These are phyloP conservation scores for Trichoderma sp. DNA, from an alignment of 2,329 filamentous ascomycete genomes.

Conservation along the genomic window DNA sequence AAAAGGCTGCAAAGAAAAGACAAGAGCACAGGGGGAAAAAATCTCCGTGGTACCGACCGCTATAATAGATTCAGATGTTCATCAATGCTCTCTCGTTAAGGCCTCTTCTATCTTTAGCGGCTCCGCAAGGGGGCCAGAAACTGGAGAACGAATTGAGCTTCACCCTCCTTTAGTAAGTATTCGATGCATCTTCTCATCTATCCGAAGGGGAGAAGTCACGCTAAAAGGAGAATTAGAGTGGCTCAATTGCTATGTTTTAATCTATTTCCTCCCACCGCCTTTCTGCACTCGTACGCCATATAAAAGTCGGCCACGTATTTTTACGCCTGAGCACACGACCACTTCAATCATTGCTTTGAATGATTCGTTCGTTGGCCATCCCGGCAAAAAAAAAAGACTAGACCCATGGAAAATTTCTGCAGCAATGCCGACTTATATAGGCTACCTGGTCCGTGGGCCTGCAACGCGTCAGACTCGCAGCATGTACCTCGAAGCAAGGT, in stretches of 20 bases:
- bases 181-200: background rate
- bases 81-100: background rate
- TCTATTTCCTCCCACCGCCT: conserved; percentile 10
- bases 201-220: background rate
- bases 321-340: background rate
- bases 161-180: background rate
- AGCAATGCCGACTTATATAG: background rate
- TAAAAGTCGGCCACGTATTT: background rate
- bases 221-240: background rate
- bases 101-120: background rate
- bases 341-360: background rate
- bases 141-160: background rate
- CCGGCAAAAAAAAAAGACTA: background rate
- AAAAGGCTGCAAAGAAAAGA: background rate
- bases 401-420: conserved; percentile 13
- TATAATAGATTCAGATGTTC: background rate
- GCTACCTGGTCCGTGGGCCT: background rate
- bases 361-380: background rate
- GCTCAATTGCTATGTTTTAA: background rate
- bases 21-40: background rate
- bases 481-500: background rate
- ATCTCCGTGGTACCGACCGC: background rate
- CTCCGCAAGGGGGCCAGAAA: background rate
- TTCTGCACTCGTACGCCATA: conserved; percentile 2
- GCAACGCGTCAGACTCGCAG: conserved; percentile 19